These are phyloP conservation scores for Aspergillus mulundensis DNA, from an alignment of 495 filamentous ascomycete genomes.

Conservation along the genomic window DNA sequence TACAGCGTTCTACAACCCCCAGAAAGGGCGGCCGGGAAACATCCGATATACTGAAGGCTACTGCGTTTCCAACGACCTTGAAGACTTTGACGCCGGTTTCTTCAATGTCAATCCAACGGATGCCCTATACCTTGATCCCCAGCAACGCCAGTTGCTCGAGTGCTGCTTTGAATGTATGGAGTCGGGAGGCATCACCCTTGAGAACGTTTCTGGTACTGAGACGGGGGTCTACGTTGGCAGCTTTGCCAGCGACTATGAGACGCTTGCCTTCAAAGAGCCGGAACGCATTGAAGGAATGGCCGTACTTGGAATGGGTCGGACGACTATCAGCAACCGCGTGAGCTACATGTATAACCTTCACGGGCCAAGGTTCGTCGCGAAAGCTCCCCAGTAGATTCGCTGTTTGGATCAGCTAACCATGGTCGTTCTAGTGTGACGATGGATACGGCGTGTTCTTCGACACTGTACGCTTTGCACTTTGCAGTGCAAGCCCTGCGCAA, in stretches of 20 bases:
- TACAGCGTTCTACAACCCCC: not conserved
- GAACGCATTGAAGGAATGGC: not conserved
- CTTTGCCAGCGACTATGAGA: conserved; percentile 20
- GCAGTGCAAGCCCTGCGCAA: conserved; percentile 28
- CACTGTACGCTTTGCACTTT: conserved; percentile 27
- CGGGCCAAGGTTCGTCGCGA: conserved; percentile 12
- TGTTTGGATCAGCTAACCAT: not conserved
- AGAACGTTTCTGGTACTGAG: conserved; percentile 26
- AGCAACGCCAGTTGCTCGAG: conserved; percentile 53
- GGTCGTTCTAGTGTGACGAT: conserved; percentile 22
- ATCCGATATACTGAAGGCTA: conserved; percentile 47
- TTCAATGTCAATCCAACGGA: conserved; percentile 56
- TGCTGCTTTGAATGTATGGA: conserved; percentile 57
- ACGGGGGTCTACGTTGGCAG: conserved; percentile 44
- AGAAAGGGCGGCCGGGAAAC: conserved; percentile 14
- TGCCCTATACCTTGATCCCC: conserved; percentile 46
- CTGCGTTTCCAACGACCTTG: conserved; percentile 18
- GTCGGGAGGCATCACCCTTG: conserved; percentile 31
- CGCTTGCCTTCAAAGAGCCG: not conserved
- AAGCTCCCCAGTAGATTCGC: not conserved
- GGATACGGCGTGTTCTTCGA: conserved; percentile 36
- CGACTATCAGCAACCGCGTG: conserved; percentile 21
- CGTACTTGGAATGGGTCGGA: not conserved
- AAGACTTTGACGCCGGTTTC: conserved; percentile 52
- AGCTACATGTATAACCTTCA: conserved; percentile 30